Conservation (phyloP, 1,139 yeast genomes). For the Hemisphaericaspora lyxosophila region DNA sequence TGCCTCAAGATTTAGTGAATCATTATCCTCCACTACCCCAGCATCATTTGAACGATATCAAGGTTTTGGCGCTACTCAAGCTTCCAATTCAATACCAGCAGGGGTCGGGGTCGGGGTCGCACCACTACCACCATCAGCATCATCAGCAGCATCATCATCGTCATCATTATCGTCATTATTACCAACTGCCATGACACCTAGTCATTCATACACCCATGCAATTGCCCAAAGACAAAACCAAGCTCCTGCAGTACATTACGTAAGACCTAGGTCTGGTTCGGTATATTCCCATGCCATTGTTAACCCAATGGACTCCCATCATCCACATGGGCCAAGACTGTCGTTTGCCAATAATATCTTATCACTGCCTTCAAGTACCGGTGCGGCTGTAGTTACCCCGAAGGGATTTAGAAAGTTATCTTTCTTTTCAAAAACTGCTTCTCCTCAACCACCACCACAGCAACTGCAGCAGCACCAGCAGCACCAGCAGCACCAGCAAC, state of each 20-base stretch:
- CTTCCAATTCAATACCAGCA: not conserved
- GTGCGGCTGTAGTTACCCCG: not conserved
- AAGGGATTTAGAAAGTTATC: conserved; percentile 13
- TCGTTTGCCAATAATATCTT: not conserved
- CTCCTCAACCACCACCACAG: not conserved
- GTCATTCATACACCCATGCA: conserved; percentile 6
- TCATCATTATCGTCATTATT: not conserved
- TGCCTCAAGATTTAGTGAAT: conserved; percentile 5
- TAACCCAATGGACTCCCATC: conserved; percentile 1
- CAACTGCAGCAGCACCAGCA: not conserved
- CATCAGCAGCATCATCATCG: not conserved
- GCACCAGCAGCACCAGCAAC: not conserved
- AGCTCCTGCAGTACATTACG: not conserved
- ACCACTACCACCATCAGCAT: not conserved
- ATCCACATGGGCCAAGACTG: not conserved
- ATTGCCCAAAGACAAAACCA: not conserved
- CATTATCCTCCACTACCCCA: conserved; percentile 1
- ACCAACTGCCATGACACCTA: conserved; percentile 1
- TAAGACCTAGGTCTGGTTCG: conserved; percentile 11
- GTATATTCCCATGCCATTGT: conserved; percentile 5
- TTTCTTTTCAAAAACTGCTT: conserved; percentile 8
- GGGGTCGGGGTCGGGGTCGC: too few species aligned
- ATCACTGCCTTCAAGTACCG: not conserved
- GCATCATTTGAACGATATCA: not conserved
- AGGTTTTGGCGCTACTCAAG: not conserved